Percentiles rank a stretch among this genome's conserved stretches.
Evolutionary conservation across 2,329 filamentous ascomycete genomes (phyloP).

Genomic region (Xylariales sp.): DNA sequence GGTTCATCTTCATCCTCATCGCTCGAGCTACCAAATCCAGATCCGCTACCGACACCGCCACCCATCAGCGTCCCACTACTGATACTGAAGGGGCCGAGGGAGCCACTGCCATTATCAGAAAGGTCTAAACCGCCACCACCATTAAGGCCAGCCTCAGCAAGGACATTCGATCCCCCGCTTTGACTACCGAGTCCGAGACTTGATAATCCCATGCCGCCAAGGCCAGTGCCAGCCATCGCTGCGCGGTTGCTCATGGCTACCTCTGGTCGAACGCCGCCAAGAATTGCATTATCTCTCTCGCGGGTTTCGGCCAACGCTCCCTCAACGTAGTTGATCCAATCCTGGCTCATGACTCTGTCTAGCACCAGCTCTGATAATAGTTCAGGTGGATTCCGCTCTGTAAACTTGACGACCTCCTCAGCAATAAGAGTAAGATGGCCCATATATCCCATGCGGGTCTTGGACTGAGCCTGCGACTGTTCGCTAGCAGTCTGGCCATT

Average conservation of each 20-base stretch:
- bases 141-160: constrained; percentile 78
- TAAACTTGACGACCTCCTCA: constrained; percentile 98
- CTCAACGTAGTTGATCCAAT: constrained; percentile 95
- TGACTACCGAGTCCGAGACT: constrained; percentile 35
- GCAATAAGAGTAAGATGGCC: constrained; percentile 95
- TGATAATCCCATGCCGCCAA: constrained; percentile 45
- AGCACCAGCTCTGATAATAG: constrained; percentile 78
- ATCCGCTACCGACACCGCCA: constrained; percentile 46
- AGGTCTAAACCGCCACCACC: constrained; percentile 62
- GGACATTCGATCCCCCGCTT: constrained; percentile 53
- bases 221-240: constrained; percentile 44
- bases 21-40: constrained; percentile 90
- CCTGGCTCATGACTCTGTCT: constrained; percentile 81
- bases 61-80: constrained; percentile 66
- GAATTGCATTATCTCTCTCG: constrained; percentile 95
- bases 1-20: constrained; percentile 96
- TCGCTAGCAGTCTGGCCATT: constrained; percentile 86
- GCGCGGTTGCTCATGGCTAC: constrained; percentile 78
- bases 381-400: constrained; percentile 87
- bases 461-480: constrained; percentile 74
- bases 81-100: constrained; percentile 68
- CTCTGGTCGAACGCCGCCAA: constrained; percentile 90
- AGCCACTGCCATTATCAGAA: constrained; percentile 55
- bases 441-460: constrained; percentile 94
- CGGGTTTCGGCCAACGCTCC: constrained; percentile 88